phyloP scores from a whole-genome alignment of 768 basidiomycete species.

The Kwoniella pini region DNA sequence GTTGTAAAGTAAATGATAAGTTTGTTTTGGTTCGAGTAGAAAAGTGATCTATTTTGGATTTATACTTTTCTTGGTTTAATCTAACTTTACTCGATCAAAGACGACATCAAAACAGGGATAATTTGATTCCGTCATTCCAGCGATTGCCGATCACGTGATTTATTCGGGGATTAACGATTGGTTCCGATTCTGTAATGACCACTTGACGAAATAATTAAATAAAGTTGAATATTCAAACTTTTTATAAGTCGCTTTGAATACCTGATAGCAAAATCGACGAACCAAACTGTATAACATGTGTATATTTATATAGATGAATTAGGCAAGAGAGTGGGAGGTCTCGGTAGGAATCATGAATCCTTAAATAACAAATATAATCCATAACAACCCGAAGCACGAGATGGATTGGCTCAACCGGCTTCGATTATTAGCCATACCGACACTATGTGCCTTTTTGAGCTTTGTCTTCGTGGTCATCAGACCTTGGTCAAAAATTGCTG shows the following conservation, averaged over 20 bases:
- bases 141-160: not conserved
- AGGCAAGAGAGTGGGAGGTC: not conserved
- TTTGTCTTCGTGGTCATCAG: slow-evolving; percentile 37
- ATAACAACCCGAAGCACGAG: not conserved
- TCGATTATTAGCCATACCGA: slow-evolving; percentile 28
- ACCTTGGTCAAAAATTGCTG: slow-evolving; percentile 28
- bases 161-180: not conserved
- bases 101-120: not conserved
- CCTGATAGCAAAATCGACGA: too few species aligned
- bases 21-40: too few species aligned
- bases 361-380: too few species aligned
- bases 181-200: too few species aligned
- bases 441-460: slow-evolving; percentile 37
- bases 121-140: not conserved
- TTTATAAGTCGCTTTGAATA: too few species aligned
- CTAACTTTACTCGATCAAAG: not conserved
- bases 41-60: too few species aligned
- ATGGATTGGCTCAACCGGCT: slow-evolving; percentile 13
- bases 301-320: not conserved
- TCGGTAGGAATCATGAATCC: too few species aligned
- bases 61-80: not conserved
- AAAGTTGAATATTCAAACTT: too few species aligned
- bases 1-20: too few species aligned
- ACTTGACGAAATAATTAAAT: too few species aligned
- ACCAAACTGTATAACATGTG: not conserved